Conservation (phyloP, 306 rosid genomes). For the Mimosa bimucronata region DNA sequence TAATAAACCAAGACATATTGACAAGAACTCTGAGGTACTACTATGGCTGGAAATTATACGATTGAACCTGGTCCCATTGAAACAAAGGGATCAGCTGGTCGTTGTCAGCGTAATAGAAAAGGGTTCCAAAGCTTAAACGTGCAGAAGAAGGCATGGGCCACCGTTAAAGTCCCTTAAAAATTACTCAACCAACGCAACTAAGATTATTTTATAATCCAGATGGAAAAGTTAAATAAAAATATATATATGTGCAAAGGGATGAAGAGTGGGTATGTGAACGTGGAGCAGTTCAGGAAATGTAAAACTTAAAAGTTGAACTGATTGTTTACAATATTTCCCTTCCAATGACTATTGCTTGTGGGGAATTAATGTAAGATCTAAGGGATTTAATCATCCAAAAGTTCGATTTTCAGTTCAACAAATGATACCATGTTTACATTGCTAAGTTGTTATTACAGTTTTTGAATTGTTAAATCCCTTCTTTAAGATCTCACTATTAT, state of each 20-base stretch:
- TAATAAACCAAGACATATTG: constrained; percentile 31
- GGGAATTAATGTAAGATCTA: too few species aligned
- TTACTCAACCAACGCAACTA: constrained; percentile 41
- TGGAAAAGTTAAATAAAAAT: constrained; percentile 12
- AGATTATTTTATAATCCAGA: constrained; percentile 31
- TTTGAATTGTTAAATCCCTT: too few species aligned
- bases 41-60: constrained; percentile 38
- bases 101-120: constrained; percentile 52
- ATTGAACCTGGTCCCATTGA: constrained; percentile 50
- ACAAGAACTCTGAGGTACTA: constrained; percentile 35
- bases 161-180: constrained; percentile 42
- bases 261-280: constrained; percentile 46
- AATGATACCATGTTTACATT: too few species aligned
- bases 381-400: too few species aligned
- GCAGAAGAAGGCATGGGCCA: constrained; percentile 51
- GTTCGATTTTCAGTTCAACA: too few species aligned
- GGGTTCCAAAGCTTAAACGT: constrained; percentile 47
- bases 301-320: constrained; percentile 68
- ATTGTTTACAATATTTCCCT: constrained; percentile 43
- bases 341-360: too few species aligned
- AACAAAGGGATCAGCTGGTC: constrained; percentile 46
- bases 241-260: constrained; percentile 18
- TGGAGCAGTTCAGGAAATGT: constrained; percentile 57
- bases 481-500: too few species aligned
- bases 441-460: too few species aligned